Base-by-base conservation (phyloP, 2,329 filamentous ascomycete species). In the Rutstroemia sydowiana region DNA sequence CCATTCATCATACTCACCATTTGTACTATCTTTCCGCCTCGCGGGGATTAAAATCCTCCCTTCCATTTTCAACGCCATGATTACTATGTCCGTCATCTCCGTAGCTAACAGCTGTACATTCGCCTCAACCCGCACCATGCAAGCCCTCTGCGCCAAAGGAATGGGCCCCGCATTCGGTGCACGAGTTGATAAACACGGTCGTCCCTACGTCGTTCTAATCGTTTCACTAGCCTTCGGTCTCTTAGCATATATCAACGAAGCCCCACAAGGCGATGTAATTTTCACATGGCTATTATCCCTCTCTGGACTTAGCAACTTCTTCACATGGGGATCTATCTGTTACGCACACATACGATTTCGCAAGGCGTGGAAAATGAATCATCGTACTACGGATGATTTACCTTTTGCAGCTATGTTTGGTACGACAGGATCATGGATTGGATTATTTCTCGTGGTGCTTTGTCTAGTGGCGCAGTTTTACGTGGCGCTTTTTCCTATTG, bases 221-320 rank as follows among this genome's bases (percentile, higher is more conserved):
- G 2, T 64, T 2, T 63, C 58, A 3, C 42, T 70, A n/a, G 66
- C 75, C 1, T 75, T 88, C 61, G 81, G 82, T 21, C 73, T 84
- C 8, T 74, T 90, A 3, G 81, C 82, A 0, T 90, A 82, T 41
- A 53, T 60, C 5, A 82, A 78, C 42, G 76, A 75, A 58, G 77
- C 74, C 28, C 82, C 82, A 20, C 75, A 79, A 31, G 72, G 73
- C 2, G 85, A n/a, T n/a, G n/a, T n/a, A n/a, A n/a, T 86, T 6
- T 88, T 88, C 66, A n/a, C n/a, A n/a, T n/a, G 75, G 73, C 48
- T 88, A 84, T 81, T 85, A 88, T 64, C 76, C 82, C 60, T n/a
- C n/a, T n/a, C n/a, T n/a, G n/a, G 86, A 85, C 65, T 75, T 88
- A 51, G 84, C 81, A 28, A 66, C 64, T 57, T 66, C 7, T 47